Conservation (phyloP, 2,329 filamentous ascomycete species). For the Colletotrichum tofieldiae region DNA sequence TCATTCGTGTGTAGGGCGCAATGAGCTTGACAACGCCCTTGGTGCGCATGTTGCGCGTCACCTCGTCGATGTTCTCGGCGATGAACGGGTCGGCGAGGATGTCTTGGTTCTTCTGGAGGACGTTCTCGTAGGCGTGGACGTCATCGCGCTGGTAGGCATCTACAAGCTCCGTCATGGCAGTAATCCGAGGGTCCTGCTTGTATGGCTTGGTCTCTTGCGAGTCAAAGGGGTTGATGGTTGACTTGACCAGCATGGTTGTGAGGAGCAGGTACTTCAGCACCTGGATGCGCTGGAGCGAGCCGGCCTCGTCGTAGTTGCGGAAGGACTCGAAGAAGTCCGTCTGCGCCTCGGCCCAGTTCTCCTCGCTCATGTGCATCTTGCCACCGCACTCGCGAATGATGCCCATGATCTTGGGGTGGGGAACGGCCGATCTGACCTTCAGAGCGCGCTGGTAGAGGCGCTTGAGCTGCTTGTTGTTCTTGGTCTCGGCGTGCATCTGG, state of each 20-base stretch:
- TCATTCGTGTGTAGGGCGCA: conserved; percentile 94
- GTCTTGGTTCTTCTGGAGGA: conserved; percentile 89
- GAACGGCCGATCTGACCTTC: conserved; percentile 94
- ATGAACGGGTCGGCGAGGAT: conserved; percentile 95
- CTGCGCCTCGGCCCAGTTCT: conserved; percentile 98
- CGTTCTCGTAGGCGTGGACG: conserved; percentile 90
- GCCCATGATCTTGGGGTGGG: conserved; percentile 98
- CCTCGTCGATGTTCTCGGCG: conserved; percentile 98
- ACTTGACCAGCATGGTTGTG: conserved; percentile 98
- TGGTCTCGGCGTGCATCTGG: conserved; percentile 97
- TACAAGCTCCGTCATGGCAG: conserved; percentile 97
- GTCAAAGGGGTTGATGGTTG: conserved; percentile 98
- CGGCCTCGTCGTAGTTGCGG: conserved; percentile 98
- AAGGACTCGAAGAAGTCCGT: conserved; percentile 99
- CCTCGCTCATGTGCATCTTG: conserved; percentile 99
- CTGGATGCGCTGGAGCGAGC: conserved; percentile 95
- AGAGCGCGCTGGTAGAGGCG: conserved; percentile 91
- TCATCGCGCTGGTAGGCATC: conserved; percentile 97
- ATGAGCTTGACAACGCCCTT: conserved; percentile 95
- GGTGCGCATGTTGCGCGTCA: conserved; percentile 97
- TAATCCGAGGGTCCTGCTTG: conserved; percentile 93
- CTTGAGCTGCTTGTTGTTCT: conserved; percentile 98
- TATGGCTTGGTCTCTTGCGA: conserved; percentile 99
- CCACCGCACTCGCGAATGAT: conserved; percentile 98
- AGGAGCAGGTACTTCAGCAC: conserved; percentile 97